These are phyloP conservation scores for Protoeuglena noctilucae DNA, from an alignment of 139 green algal genomes.

Conservation along the genomic window DNA sequence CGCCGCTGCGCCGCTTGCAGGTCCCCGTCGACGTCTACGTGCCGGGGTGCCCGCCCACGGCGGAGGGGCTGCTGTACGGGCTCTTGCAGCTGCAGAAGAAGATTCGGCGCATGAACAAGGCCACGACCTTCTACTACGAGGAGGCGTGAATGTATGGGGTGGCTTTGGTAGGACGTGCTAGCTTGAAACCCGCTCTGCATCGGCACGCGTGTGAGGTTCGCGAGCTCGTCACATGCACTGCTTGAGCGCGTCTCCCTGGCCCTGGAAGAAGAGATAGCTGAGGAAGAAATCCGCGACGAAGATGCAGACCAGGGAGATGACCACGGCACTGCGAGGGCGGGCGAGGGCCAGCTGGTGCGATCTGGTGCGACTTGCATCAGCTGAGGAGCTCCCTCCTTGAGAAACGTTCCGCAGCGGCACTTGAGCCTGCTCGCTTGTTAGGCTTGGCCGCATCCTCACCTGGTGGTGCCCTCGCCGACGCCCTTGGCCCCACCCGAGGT, in stretches of 20 bases:
- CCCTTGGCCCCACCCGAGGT: conserved; percentile 95
- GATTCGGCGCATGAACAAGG: conserved; percentile 18
- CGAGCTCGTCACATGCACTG: conserved; percentile 19
- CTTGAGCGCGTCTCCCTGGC: conserved; percentile 42
- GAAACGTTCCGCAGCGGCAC: no score
- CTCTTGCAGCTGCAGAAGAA: conserved; percentile 83
- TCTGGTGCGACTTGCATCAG: no score
- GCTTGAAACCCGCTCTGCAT: not conserved
- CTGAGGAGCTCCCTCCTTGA: no score
- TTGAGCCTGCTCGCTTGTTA: no score
- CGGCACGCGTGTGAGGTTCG: not conserved
- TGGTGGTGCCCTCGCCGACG: conserved; percentile 92
- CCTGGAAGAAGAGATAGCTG: conserved; percentile 90
- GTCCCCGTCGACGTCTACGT: conserved; percentile 95
- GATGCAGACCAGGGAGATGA: conserved; percentile 92
- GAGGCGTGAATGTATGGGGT: not conserved
- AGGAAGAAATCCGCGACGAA: conserved; percentile 96
- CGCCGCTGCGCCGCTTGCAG: not conserved
- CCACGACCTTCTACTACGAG: conserved; percentile 14
- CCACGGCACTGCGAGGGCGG: no score
- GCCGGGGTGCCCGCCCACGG: conserved; percentile 85
- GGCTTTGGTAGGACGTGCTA: not conserved
- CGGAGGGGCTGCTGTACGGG: conserved; percentile 87
- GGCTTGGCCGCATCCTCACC: no score
- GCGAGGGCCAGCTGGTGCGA: no score